phyloP scores from a whole-genome alignment of 805 yeast genomes.

The Sugiyamaella qingdaonensis region DNA sequence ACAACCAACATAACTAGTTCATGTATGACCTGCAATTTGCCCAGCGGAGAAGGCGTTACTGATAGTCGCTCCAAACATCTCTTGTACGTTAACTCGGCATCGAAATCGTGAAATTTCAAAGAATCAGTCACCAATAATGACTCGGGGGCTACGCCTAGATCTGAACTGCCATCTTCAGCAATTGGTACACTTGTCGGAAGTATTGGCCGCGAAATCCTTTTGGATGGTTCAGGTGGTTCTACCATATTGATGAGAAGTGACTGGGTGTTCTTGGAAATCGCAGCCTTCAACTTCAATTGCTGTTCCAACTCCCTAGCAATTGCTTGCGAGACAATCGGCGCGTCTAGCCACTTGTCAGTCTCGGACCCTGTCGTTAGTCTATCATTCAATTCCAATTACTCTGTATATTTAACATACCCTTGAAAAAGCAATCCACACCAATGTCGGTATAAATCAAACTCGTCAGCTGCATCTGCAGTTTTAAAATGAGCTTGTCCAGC shows the following conservation, averaged over 20 bases:
- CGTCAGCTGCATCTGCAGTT: slow-evolving; percentile 22
- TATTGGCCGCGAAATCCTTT: slow-evolving; percentile 1
- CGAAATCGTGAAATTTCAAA: slow-evolving; percentile 9
- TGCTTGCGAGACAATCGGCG: slow-evolving; percentile 17
- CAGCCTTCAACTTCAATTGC: slow-evolving; percentile 10
- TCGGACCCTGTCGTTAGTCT: slow-evolving; percentile 25
- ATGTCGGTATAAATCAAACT: slow-evolving; percentile 32
- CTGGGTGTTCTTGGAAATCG: slow-evolving; percentile 13
- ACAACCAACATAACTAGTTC: slow-evolving; percentile 28
- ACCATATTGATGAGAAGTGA: slow-evolving; percentile 2
- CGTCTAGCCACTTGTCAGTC: slow-evolving; percentile 30
- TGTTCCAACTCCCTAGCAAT: slow-evolving; percentile 13
- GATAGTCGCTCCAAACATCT: slow-evolving; percentile 23
- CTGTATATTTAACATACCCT: too few relatives aligned
- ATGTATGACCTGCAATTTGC: slow-evolving; percentile 24
- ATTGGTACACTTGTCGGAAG: neutral
- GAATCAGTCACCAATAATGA: neutral
- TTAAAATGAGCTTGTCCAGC: slow-evolving; percentile 20
- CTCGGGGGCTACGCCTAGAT: neutral
- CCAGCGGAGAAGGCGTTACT: slow-evolving; percentile 25
- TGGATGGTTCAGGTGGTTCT: slow-evolving; percentile 15
- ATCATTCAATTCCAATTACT: too few relatives aligned
- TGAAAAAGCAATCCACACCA: slow-evolving; percentile 25
- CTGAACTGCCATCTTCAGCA: neutral
- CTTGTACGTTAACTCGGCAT: slow-evolving; percentile 25